Base-by-base conservation (phyloP, 768 basidiomycete genomes). In the Roridomyces roridus region DNA sequence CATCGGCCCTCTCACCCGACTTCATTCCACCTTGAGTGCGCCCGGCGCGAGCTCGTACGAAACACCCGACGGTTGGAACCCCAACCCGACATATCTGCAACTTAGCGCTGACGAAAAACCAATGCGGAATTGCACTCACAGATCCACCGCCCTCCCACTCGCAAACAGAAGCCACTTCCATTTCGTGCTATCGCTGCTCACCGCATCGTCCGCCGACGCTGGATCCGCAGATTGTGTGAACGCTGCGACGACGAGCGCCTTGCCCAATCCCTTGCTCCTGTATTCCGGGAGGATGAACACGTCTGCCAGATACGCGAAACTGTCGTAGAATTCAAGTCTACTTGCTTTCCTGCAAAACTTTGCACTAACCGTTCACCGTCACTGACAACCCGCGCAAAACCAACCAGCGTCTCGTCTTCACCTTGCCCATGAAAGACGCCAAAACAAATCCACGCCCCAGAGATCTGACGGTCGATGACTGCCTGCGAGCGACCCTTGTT, bases 91-190 rank as follows among this genome's bases (percentile, higher is more conserved):
- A 36, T 55, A 55, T 9, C 53, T 55, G 20, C 14, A 4, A 5
- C 10, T 21, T 20, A 29, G 11, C 43, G 23, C n/a, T 39, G 28
- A 24, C 6, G 15, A 26, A 17, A 34, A 10, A 6, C 21, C n/a
- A 21, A 24, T 18, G 12, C 15, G 28, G 10, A 24, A n/a, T 26
- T 24, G 34, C 5, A 42, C 53, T 48, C n/a, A 12, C 53, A 55
- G 39, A 12, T 55, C 34, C 36, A 37, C 46, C 11, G 44, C 52
- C 35, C 46, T 37, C 26, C 31, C 31, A 3, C n/a, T 41, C 9
- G 53, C 46, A 25, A 55, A 55, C 44, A 47, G 21, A 11, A 55
- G 26, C 53, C 53, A 55, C 9, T 42, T 47, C 53, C 53, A 47
- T 46, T 47, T 26, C 31, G 26, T 55, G 37, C 53, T 55, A 12